Base-by-base conservation (phyloP, 495 filamentous ascomycete genomes). In the Umbilicaria muhlenbergii region DNA sequence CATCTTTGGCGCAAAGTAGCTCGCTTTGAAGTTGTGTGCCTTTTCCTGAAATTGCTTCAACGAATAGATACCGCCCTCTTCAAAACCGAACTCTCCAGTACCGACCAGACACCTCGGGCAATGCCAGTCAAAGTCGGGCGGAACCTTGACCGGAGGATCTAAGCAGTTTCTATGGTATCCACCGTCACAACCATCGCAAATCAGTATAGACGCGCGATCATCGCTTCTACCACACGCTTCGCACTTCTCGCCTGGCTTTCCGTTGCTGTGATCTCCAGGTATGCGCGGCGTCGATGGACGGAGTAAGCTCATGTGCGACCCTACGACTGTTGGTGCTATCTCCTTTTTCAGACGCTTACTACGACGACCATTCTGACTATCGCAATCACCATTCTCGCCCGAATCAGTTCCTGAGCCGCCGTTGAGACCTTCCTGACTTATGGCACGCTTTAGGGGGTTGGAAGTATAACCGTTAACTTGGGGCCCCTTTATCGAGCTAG, bases 11-110 rank as follows among this genome's bases (percentile, higher is more conserved):
- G 83, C 80, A 51, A 99, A 99, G 55, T 96, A 93, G 21, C 71
- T 74, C 48, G 94, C 83, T 57, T 93, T 95, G 68, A 99, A 99
- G 43, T 83, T 79, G 48, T 81, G 79, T 8, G 91, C 91, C 58
- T 91, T 95, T 49, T 95, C 84, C 61, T 99, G 91, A 58, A 99
- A 99, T 54, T 94, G 86, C 53, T 79, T 81, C 40, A 99, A 70
- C 0, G 91, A 99, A 62, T 99, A 99, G 14, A 94, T 75, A 18
- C 87, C 87, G 15, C 91, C 91, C 58, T 99, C 91, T 54, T 95
- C 91, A 49, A 99, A 99, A 1, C 91, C 91, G 51, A 94, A 99
- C 53, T 96, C 86, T 32, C 87, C 87, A 32, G 92, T 94, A 35
- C 91, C 91, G 34, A 99, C 92, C 35, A 99, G 70, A 57, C 91